Conservation (phyloP, 306 rosid species). For the Canavalia ensiformis region DNA sequence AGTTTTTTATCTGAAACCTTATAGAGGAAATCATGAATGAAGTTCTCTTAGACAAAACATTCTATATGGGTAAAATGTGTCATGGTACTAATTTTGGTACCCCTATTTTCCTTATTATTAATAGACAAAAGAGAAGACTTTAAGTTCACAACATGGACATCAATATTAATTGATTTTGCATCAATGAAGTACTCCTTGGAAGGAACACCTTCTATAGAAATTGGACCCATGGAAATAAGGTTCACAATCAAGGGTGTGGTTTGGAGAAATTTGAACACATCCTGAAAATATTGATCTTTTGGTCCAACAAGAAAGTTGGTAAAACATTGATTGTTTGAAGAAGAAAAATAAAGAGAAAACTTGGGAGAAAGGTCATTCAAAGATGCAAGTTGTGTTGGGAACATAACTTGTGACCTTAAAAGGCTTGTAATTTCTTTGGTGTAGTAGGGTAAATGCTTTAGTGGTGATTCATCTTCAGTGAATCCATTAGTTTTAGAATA, state of each 20-base stretch:
- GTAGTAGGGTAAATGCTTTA: conserved; percentile 43
- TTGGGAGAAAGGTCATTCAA: conserved; percentile 3
- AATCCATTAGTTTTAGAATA: conserved; percentile 15
- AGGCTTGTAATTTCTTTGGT: conserved; percentile 40
- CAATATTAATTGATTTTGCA: conserved; percentile 41
- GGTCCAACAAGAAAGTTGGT: conserved; percentile 20
- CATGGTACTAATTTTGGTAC: conserved; percentile 43
- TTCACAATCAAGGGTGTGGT: conserved; percentile 41
- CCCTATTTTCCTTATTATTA: conserved; percentile 38
- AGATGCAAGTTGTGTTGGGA: conserved; percentile 28
- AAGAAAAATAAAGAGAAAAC: conserved; percentile 43
- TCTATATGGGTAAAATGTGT: conserved; percentile 32
- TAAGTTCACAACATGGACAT: conserved; percentile 34
- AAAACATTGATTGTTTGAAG: conserved; percentile 36
- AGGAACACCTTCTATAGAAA: conserved; percentile 8
- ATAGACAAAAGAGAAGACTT: conserved; percentile 40
- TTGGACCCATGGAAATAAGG: neutral
- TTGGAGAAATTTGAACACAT: conserved; percentile 3
- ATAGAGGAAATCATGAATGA: conserved; percentile 40
- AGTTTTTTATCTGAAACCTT: conserved; percentile 41
- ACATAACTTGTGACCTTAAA: neutral
- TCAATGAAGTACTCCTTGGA: conserved; percentile 33
- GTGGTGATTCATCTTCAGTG: neutral
- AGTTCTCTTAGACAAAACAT: conserved; percentile 38
- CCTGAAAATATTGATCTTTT: neutral